Percentiles rank a stretch among this genome's conserved stretches.
phyloP scores from a whole-genome alignment of 2,329 filamentous ascomycete genomes.

The Colletotrichum chrysophilum region DNA sequence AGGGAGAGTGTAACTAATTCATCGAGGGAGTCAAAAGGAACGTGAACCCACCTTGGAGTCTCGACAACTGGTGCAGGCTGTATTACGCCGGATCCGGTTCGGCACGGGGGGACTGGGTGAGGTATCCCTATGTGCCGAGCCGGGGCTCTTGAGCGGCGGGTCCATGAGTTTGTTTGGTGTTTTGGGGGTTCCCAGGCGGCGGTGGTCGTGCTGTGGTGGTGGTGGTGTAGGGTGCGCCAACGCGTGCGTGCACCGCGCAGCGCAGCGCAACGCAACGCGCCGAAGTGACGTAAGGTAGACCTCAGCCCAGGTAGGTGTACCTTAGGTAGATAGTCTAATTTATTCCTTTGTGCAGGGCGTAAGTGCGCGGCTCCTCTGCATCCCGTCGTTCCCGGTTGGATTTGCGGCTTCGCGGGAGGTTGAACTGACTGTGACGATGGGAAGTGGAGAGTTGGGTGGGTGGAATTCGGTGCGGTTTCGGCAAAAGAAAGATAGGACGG shows the following conservation, averaged over 20 bases:
- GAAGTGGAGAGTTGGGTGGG: neutral
- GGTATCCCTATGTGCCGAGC: slow-evolving; percentile 8
- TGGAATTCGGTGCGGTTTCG: slow-evolving; percentile 19
- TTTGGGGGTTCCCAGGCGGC: neutral
- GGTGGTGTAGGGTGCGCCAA: neutral
- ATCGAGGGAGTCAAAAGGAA: neutral
- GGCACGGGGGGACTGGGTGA: slow-evolving; percentile 19
- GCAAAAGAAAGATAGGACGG: neutral
- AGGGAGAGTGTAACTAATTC: neutral
- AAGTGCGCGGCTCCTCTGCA: neutral
- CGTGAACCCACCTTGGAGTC: slow-evolving; percentile 39
- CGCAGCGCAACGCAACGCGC: neutral
- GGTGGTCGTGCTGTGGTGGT: neutral
- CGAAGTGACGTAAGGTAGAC: neutral
- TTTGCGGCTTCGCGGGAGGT: neutral
- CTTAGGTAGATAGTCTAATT: neutral
- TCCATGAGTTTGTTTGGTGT: slow-evolving; percentile 6
- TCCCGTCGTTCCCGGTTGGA: neutral
- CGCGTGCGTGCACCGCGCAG: neutral
- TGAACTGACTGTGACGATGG: slow-evolving; percentile 4
- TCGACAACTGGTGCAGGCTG: slow-evolving; percentile 35
- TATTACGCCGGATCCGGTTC: slow-evolving; percentile 33
- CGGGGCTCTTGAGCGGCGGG: slow-evolving; percentile 18
- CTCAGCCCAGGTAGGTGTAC: neutral
- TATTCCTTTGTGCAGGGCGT: neutral